Evolutionary conservation across 139 green algal genomes (phyloP), one percentile per base, ranked within the genome.

Genomic region (Chlorella ohadii): DNA sequence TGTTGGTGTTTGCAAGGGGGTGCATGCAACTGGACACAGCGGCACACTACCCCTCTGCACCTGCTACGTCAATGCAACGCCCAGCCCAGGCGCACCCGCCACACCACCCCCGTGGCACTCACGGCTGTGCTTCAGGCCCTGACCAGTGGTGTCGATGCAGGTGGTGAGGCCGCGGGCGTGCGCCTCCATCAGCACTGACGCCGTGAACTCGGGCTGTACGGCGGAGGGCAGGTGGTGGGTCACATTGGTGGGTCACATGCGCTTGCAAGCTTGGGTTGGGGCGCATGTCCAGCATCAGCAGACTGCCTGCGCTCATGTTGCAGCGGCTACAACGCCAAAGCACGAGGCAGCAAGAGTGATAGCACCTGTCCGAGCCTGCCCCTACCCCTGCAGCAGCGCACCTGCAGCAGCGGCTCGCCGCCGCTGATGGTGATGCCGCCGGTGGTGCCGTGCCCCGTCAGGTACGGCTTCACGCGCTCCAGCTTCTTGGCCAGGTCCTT

Each of bases 351-450:
- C 44, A 51, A 9, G 7, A 9, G 7, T 51, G 44, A 16, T 51
- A 73, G 20, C 67, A 11, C 19, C 27, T 20, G 0, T 15, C 17
- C 9, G 17, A 17, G 19, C 65, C 31, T 28, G 16, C 12, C 65
- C 65, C 65, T n/a, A 7, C 65, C 31, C 51, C 51, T 23, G 12
- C 51, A 59, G 44, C 51, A 59, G 33, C 70, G 41, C 70, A 38
- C 70, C 70, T 77, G 70, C 85, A 96, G 88, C 83, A 96, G 84
- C 3, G 90, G 66, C 83, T 96, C 92, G 22, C 92, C 92, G 9
- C 92, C 92, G 7, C 64, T 87, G 76, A 91, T 85, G 4, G 92
- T 96, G 15, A 96, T 73, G 11, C 92, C 92, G 31, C 92, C 91
- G 15, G 82, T 81, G 38, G 82, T 82, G 27, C 78, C 81, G 11